Evolutionary conservation across 352 stramenopile species (phyloP).

Genomic region (Globisporangium uncinulatum): DNA sequence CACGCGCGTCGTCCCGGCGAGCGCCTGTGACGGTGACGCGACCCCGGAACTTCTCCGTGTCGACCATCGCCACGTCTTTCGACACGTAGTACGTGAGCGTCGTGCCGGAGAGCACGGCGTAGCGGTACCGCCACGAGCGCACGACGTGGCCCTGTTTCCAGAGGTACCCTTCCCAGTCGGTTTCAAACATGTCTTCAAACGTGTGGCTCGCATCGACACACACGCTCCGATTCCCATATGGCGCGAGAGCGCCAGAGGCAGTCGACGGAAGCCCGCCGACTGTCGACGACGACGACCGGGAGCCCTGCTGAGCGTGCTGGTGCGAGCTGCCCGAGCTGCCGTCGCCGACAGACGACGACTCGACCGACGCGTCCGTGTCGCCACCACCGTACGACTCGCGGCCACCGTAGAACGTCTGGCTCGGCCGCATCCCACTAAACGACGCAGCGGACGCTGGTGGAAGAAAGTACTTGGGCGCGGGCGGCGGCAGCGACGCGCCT

Average conservation of each 20-base stretch:
- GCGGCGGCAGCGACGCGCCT: constrained; percentile 9
- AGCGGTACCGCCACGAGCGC: constrained; percentile 80
- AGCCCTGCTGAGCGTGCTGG: constrained; percentile 1
- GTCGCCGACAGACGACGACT: constrained; percentile 53
- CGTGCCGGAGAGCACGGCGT: constrained; percentile 73
- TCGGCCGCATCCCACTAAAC: constrained; percentile 47
- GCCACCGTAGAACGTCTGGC: constrained; percentile 55
- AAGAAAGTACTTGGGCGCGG: constrained; percentile 11
- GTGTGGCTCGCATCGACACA: constrained; percentile 62
- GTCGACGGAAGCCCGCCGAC: background rate
- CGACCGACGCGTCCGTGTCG: constrained; percentile 49
- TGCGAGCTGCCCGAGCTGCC: constrained; percentile 29
- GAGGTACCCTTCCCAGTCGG: constrained; percentile 85
- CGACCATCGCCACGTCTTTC: constrained; percentile 70
- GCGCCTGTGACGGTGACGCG: constrained; percentile 77
- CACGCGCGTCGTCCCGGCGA: constrained; percentile 48
- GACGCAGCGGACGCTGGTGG: constrained; percentile 22
- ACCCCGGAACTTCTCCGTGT: constrained; percentile 82
- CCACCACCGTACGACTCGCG: constrained; percentile 23
- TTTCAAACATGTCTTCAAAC: constrained; percentile 84
- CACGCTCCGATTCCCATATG: constrained; percentile 32
- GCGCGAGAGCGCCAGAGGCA: constrained; percentile 5
- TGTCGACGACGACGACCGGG: background rate
- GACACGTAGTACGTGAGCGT: constrained; percentile 80
- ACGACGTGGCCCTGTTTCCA: constrained; percentile 87